Evolutionary conservation across 2,329 filamentous ascomycete genomes (phyloP), one percentile per base, ranked within the genome.

Genomic region (Lachnellula willkommii): DNA sequence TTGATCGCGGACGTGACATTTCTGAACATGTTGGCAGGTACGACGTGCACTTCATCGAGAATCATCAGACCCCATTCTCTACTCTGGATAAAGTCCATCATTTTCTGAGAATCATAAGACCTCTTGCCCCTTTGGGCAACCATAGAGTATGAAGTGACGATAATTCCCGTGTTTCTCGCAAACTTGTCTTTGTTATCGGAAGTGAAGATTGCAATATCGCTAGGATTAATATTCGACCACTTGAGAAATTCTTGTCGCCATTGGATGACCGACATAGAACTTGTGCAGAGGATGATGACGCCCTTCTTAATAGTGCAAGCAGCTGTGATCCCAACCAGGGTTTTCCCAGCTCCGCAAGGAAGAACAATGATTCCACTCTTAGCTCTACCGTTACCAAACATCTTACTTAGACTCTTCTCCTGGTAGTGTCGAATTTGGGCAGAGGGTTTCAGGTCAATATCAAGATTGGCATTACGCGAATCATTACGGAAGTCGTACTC

Each of bases 111-210:
- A 70, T 99, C 93, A 69, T 97, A 87, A 1, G 94, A 93, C 56
- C 93, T 82, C 57, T 90, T 88, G 50, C 90, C 82, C 14, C 87
- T 91, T 67, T 94, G 89, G 8, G 90, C 95, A n/a, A 99, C 91
- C 94, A 99, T 99, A 57, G 90, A 94, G 72, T 99, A 99, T 1
- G 94, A 99, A 11, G 92, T 95, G 52, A 99, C 91, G 63, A 99
- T 95, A 62, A 99, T 92, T 69, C 94, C 94, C 1, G 94, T 95
- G 68, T 90, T 93, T 50, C 92, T 84, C 1, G 87, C 85, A 66
- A 99, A 96, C 55, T 79, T 80, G 52, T 87, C 85, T 73, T 99
- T 99, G 70, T 90, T 90, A 63, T 95, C 91, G 0, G 92, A 93
- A 0, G 94, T 96, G 72, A 99, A 99, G 53, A 95, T 85, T 32